Percentiles rank a stretch among this genome's conserved stretches.
Evolutionary conservation across 352 stramenopile genomes (phyloP).

Genomic region (Globisporangium cylindrosporum): DNA sequence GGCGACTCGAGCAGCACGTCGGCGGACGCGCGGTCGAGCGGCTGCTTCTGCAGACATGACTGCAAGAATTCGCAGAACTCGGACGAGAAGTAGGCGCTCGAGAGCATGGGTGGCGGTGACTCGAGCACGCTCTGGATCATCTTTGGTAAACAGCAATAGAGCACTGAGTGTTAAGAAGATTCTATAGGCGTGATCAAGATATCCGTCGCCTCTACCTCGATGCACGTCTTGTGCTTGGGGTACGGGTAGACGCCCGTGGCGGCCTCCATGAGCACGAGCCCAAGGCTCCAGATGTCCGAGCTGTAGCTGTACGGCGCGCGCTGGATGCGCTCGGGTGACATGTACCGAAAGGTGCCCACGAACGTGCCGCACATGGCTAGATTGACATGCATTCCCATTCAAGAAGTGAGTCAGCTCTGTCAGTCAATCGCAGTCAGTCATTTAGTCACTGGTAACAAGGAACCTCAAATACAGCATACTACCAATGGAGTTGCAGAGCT

Average conservation of each 20-base stretch:
- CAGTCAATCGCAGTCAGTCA: not conserved
- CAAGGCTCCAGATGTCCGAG: constrained; percentile 93
- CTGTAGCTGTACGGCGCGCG: constrained; percentile 86
- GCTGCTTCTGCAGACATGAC: constrained; percentile 64
- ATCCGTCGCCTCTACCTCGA: constrained; percentile 37
- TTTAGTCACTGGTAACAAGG: not conserved
- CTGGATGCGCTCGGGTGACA: constrained; percentile 90
- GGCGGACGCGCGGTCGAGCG: constrained; percentile 54
- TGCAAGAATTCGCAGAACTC: constrained; percentile 75
- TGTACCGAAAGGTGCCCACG: constrained; percentile 92
- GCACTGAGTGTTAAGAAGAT: not conserved
- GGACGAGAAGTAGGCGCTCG: constrained; percentile 58
- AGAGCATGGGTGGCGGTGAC: constrained; percentile 62
- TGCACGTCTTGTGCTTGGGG: constrained; percentile 70
- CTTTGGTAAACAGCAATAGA: not conserved
- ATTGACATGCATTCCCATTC: not conserved
- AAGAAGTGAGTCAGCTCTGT: not conserved
- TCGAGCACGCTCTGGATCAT: constrained; percentile 82
- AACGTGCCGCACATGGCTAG: constrained; percentile 93
- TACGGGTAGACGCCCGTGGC: constrained; percentile 89
- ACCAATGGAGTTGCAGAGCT: constrained; percentile 87
- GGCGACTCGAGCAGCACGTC: constrained; percentile 65
- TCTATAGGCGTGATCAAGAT: not conserved
- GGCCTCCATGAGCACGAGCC: constrained; percentile 90
- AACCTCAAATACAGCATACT: not conserved